Base-by-base conservation (phyloP, 2,329 filamentous ascomycete genomes). In the Leptographium wingfieldii region DNA sequence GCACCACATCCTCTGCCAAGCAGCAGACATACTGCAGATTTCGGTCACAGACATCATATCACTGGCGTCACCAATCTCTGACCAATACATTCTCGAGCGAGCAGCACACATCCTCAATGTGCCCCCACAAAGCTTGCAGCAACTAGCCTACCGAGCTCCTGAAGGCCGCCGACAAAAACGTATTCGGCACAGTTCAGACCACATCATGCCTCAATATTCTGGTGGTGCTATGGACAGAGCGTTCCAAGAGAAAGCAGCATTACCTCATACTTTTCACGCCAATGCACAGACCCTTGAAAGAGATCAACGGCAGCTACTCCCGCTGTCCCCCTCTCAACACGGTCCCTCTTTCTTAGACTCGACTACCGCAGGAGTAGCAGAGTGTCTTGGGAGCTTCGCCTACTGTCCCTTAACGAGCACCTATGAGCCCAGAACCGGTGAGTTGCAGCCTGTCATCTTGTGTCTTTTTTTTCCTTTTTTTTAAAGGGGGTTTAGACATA, bases 391-490 rank as follows among this genome's bases (percentile, higher is more conserved):
- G 35, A 69, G 66, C 61, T 69, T 74, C 48, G 63, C 68, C 33
- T 60, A 72, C 57, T 76, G 73, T 60, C 64, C 69, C 35, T 68
- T 72, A n/a, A 29, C 19, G 59, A 67, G 69, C 52, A 64, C 67
- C 27, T 69, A 69, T 64, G 71, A 71, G 31, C 62, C 71, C 49
- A 59, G 62, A 31, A 64, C 68, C 67, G 69, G 73, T 75, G 67
- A 59, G 72, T 67, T 46, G 25, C 12, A 11, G 25, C 29, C 48
- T 29, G 38, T 16, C 38, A 40, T 40, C 2, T n/a, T 25, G 22
- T 4, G 22, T 22, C n/a, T 22, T 22, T 22, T 22, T 22, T 22
- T 22, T 22, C 1, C 2, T 22, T 22, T 22, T 22, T 22, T 51
- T 16, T 27, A 22, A 56, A 25, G 11, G 22, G 46, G 33, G 33